A percentile compares a stretch with the other conserved stretches of the same genome.
Conservation (phyloP, 495 filamentous ascomycete species). For the Penicillium flavigenum region DNA sequence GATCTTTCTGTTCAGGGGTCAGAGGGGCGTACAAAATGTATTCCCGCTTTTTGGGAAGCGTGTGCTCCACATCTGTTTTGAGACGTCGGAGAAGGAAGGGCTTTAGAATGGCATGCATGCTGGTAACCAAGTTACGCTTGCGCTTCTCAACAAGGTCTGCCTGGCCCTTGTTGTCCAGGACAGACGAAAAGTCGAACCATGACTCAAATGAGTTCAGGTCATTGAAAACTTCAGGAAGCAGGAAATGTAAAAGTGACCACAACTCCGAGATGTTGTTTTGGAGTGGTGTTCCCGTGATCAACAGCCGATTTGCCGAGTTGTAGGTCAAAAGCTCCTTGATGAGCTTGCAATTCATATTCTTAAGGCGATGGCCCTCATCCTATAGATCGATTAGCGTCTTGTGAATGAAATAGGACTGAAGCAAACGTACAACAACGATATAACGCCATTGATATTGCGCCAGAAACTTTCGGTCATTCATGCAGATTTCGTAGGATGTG, state of each 20-base stretch:
- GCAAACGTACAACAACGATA: conserved; percentile 78
- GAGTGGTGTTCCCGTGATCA: conserved; percentile 92
- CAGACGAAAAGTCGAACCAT: conserved; percentile 94
- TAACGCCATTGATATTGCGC: conserved; percentile 88
- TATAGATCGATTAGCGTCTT: conserved; percentile 27
- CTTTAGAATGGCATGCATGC: conserved; percentile 88
- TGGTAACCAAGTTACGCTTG: conserved; percentile 79
- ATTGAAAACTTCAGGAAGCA: conserved; percentile 88
- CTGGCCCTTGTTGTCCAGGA: conserved; percentile 73
- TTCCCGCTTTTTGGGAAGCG: conserved; percentile 92
- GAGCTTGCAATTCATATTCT: conserved; percentile 92
- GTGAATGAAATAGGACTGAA: background rate
- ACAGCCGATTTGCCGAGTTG: conserved; percentile 80
- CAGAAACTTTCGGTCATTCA: conserved; percentile 80
- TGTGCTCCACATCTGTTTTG: conserved; percentile 87
- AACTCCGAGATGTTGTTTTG: conserved; percentile 95
- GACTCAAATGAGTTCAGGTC: conserved; percentile 85
- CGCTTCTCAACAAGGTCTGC: conserved; percentile 53
- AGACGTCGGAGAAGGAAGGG: conserved; percentile 85
- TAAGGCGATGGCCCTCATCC: conserved; percentile 96
- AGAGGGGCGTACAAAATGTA: conserved; percentile 93
- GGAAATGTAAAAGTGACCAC: conserved; percentile 93
- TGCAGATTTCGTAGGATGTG: conserved; percentile 93
- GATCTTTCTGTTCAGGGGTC: conserved; percentile 80
- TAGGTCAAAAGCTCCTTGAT: conserved; percentile 86